Conservation (phyloP, 768 basidiomycete genomes). For the Rubroboletus pulcherrimus region DNA sequence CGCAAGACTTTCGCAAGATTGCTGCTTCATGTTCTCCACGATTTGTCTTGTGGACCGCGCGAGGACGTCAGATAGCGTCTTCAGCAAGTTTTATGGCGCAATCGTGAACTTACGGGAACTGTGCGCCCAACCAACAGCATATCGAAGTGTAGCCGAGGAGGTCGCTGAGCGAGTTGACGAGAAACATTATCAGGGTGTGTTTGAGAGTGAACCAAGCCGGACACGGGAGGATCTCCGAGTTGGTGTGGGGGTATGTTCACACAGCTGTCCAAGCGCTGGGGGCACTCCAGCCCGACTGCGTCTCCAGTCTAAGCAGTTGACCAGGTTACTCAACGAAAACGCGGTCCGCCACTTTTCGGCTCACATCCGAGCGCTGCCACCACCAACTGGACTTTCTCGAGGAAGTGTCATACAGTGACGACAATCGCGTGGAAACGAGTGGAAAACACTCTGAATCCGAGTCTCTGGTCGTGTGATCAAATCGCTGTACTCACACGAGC, state of each 20-base stretch:
- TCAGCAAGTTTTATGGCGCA: background rate
- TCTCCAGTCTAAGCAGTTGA: background rate
- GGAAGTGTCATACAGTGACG: too few relatives aligned
- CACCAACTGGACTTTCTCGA: background rate
- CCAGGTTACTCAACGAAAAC: background rate
- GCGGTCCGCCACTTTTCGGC: background rate
- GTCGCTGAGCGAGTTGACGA: slow-evolving; percentile 46
- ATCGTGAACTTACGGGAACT: slow-evolving; percentile 69
- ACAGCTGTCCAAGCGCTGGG: slow-evolving; percentile 1
- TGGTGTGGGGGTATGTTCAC: slow-evolving; percentile 15
- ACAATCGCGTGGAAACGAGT: too few relatives aligned
- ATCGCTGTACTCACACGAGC: too few relatives aligned
- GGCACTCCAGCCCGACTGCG: background rate
- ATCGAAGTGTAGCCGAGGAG: slow-evolving; percentile 70
- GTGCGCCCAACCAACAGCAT: slow-evolving; percentile 79
- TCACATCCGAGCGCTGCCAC: background rate
- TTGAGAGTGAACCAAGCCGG: background rate
- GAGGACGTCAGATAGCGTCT: slow-evolving; percentile 8
- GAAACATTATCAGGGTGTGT: slow-evolving; percentile 12
- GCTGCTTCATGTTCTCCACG: slow-evolving; percentile 66
- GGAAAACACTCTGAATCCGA: too few relatives aligned
- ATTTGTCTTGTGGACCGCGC: slow-evolving; percentile 57
- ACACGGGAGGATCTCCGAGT: slow-evolving; percentile 4
- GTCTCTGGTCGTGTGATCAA: too few relatives aligned
- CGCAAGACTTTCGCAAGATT: slow-evolving; percentile 87